Evolutionary conservation across 495 filamentous ascomycete species (phyloP), one percentile per base, ranked within the genome.

Genomic region (Neurospora discreta): DNA sequence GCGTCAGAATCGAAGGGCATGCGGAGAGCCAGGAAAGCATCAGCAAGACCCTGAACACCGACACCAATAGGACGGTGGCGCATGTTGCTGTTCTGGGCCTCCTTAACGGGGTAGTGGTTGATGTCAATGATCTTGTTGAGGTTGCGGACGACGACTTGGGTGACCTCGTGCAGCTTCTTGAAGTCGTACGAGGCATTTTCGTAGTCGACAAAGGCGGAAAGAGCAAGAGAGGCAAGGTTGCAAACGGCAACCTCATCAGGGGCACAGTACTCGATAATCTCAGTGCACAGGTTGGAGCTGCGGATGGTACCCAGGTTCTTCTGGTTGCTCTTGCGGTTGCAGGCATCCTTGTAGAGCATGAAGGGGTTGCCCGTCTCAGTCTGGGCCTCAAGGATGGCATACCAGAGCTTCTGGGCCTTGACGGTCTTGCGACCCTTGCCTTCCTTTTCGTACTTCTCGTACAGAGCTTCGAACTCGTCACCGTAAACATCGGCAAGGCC

Each of bases 361-460:
- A 96, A 99, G 65, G 95, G 95, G 83, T 97, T 97, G 72, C 95
- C 95, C 46, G 95, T 99, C 89, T 99, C 95, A 39, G 94, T 97
- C 85, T 99, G 95, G 71, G 96, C 91, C 82, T 99, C 95, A 46
- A 99, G 88, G 73, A 99, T 97, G 70, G 93, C 92, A 80, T 97
- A 97, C 95, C 95, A 99, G 68, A 99, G 91, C 86, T 98, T 98
- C 86, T 99, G 95, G 68, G 95, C 95, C 84, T 97, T 95, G 80
- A 99, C 84, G 42, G 90, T 97, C 82, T 90, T 90, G 71, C 94
- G 93, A 69, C 95, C 93, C 71, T 92, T 88, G 74, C 93, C 93
- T 80, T 97, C 93, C 76, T 85, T 87, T 84, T 98, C 95, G 78
- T 98, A 98, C 83, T 89, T 90, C 82, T 95, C 92, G 78, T 97